Percentiles rank a stretch among this genome's conserved stretches.
Conservation (phyloP, 2,329 filamentous ascomycete species). For the Penicillium sp. region DNA sequence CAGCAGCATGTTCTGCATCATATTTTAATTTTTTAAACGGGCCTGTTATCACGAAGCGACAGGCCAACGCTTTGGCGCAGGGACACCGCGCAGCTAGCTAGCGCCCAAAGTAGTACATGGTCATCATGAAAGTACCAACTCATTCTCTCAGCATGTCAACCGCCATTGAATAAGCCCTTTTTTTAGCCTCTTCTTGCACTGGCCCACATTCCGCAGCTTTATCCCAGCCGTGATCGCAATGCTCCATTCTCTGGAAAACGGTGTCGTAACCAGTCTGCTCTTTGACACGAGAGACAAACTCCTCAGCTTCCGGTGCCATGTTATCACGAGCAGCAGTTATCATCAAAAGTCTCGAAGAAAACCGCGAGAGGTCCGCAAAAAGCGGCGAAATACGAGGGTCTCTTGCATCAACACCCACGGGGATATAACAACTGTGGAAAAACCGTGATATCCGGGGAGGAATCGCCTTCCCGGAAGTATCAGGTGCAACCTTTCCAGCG, state of each 20-base stretch:
- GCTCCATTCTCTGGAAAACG: constrained; percentile 33
- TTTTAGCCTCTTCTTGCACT: constrained; percentile 27
- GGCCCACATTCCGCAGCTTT: constrained; percentile 31
- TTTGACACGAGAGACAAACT: constrained; percentile 24
- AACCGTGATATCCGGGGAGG: constrained; percentile 24
- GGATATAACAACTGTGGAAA: constrained; percentile 32
- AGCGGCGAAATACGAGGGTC: constrained; percentile 34
- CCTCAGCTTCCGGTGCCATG: constrained; percentile 31
- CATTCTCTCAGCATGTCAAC: constrained; percentile 25
- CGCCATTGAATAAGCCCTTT: constrained; percentile 36
- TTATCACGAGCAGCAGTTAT: constrained; percentile 30
- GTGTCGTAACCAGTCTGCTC: constrained; percentile 21
- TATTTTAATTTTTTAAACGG: too few species aligned
- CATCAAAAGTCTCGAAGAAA: constrained; percentile 29
- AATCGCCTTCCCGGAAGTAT: constrained; percentile 22
- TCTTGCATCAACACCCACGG: constrained; percentile 19
- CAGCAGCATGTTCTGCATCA: too few species aligned
- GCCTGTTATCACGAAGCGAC: too few species aligned
- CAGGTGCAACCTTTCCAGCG: constrained; percentile 21
- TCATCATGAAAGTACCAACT: too few species aligned
- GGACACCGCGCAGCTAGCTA: too few species aligned
- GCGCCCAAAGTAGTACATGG: too few species aligned
- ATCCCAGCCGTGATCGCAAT: constrained; percentile 41
- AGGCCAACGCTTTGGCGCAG: too few species aligned
- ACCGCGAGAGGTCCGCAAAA: constrained; percentile 23